Base-by-base conservation (phyloP, 2,329 filamentous ascomycete species). In the Aspergillus carbonarius region DNA sequence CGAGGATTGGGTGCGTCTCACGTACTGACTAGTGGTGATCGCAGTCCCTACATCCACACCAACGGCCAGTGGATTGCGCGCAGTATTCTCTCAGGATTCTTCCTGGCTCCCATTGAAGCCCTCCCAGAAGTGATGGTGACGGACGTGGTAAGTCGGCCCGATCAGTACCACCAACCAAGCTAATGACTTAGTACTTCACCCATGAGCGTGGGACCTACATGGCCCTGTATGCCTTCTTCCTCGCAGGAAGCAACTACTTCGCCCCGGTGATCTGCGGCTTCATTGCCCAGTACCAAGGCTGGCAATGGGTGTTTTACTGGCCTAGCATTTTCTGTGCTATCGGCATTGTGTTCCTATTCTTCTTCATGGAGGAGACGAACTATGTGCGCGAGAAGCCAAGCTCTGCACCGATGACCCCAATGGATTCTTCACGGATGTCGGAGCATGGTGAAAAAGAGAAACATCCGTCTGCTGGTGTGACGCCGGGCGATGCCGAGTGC, bases 361-460 rank as follows among this genome's bases (percentile, higher is more conserved):
- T 84, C 62, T 80, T 80, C 68, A 81, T 83, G 76, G 82, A 85
- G 64, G 82, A 85, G 66, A 83, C 82, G 3, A 84, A 82, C 68
- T 83, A 80, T 60, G 64, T 67, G 5, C 74, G 77, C 5, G 63
- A 68, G 7, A 15, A 65, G 47, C 48, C 55, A 32, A 61, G 58
- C 25, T 54, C 58, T 17, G 40, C 59, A 3, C 55, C 58, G 32
- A 55, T 57, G 3, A 34, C 27, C 3, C 3, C 30, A 10, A 10
- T 18, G 37, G 48, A 15, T 25, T 61, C 63, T 2, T 44, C 60
- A 10, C 25, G 57, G 1, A 59, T 48, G 54, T 59, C 61, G 1
- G 54, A 66, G 7, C 58, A 62, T 9, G 59, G 25, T 1, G 65
- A 66, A 8, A 54, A 61, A 5, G 66, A 71, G 44, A 72, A 70